These are phyloP conservation scores for Amanita phalloides DNA, from an alignment of 768 basidiomycete genomes.

Conservation along the genomic window DNA sequence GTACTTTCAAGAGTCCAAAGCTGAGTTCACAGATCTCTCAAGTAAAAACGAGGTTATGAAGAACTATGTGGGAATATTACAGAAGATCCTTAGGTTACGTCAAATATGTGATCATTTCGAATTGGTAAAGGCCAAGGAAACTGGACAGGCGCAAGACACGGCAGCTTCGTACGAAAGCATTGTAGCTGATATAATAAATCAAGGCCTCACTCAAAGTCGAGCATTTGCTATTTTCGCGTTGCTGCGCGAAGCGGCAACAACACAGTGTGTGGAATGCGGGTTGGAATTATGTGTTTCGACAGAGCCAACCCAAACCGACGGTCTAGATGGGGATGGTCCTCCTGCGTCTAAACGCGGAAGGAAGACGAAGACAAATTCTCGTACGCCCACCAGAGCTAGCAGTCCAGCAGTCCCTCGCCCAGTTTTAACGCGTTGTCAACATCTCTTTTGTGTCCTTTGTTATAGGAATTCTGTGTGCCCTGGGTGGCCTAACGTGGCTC, in stretches of 20 bases:
- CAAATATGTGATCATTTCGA: slow-evolving; percentile 98
- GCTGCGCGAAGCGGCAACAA: slow-evolving; percentile 76
- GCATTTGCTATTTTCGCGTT: slow-evolving; percentile 82
- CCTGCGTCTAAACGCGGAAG: slow-evolving; percentile 35
- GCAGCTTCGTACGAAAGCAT: slow-evolving; percentile 70
- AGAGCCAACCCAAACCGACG: slow-evolving; percentile 37
- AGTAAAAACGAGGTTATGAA: slow-evolving; percentile 92
- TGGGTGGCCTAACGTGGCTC: slow-evolving; percentile 64
- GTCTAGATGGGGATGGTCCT: slow-evolving; percentile 38
- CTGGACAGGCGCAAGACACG: slow-evolving; percentile 33
- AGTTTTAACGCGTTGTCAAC: slow-evolving; percentile 86
- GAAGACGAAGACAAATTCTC: slow-evolving; percentile 45
- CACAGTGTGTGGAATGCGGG: slow-evolving; percentile 85
- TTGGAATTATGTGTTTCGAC: slow-evolving; percentile 51
- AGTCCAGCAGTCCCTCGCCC: slow-evolving; percentile 58
- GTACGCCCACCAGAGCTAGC: slow-evolving; percentile 62
- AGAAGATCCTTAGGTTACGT: slow-evolving; percentile 90
- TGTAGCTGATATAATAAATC: slow-evolving; percentile 57
- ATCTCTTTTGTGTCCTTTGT: slow-evolving; percentile 83
- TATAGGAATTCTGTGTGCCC: slow-evolving; percentile 74
- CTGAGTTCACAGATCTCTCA: slow-evolving; percentile 81
- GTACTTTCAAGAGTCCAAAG: slow-evolving; percentile 84
- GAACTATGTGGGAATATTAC: slow-evolving; percentile 95
- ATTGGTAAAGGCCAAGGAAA: slow-evolving; percentile 65
- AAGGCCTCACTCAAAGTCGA: slow-evolving; percentile 67